Evolutionary conservation across 1,139 yeast genomes (phyloP).

Genomic region (Suhomyces bribrorum): DNA sequence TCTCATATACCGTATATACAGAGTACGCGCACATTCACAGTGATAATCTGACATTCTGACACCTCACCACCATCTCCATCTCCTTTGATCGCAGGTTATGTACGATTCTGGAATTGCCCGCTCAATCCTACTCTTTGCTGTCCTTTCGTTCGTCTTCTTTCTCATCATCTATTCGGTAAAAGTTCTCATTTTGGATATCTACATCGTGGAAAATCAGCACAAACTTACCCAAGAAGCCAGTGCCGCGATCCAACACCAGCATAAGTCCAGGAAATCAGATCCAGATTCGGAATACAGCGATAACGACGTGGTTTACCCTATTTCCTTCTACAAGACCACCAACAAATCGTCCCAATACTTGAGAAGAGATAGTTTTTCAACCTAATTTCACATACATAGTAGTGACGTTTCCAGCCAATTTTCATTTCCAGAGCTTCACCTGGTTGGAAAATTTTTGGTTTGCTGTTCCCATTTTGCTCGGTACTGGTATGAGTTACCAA

Average conservation of each 20-base stretch:
- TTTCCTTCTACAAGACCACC: slow-evolving; percentile 34
- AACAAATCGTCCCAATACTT: slow-evolving; percentile 47
- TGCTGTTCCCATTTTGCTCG: too few relatives aligned
- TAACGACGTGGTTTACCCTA: slow-evolving; percentile 2
- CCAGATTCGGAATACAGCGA: slow-evolving; percentile 8
- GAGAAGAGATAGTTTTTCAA: slow-evolving; percentile 43
- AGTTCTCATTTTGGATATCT: slow-evolving; percentile 9
- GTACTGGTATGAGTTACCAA: slow-evolving; percentile 25
- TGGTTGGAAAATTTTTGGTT: too few relatives aligned
- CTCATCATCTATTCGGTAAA: slow-evolving; percentile 7
- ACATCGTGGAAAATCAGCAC: slow-evolving; percentile 9
- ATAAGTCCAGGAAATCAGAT: slow-evolving; percentile 1
- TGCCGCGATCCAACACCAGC: slow-evolving; percentile 6
- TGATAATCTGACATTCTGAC: not conserved
- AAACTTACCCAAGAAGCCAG: slow-evolving; percentile 9
- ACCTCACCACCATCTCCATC: not conserved
- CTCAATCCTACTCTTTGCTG: slow-evolving; percentile 1
- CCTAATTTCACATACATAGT: slow-evolving; percentile 6
- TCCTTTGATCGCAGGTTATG: not conserved
- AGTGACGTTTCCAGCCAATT: too few relatives aligned
- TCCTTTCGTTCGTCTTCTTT: slow-evolving; percentile 4
- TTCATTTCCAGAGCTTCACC: too few relatives aligned
- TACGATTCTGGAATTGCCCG: slow-evolving; percentile 5
- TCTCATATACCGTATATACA: too few relatives aligned
- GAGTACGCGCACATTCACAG: too few relatives aligned